These are phyloP conservation scores for Ceratocystis destructans DNA, from an alignment of 2,329 filamentous ascomycete species.

Conservation along the genomic window DNA sequence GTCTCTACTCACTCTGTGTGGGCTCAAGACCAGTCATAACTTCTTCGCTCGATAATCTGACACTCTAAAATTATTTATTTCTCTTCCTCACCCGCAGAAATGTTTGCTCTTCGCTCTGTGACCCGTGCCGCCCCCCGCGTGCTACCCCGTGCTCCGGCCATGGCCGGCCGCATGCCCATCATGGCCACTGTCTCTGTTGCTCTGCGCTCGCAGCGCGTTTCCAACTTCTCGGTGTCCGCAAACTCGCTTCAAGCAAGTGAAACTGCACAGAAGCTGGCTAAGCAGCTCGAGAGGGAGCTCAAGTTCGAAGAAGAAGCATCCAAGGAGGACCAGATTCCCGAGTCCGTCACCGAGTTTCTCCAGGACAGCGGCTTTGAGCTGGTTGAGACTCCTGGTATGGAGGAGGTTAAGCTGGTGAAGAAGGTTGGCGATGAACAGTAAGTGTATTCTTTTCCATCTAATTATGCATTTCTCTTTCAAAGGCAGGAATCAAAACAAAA, in stretches of 20 bases:
- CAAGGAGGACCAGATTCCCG: slow-evolving; percentile 55
- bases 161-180: slow-evolving; percentile 11
- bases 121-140: slow-evolving; percentile 54
- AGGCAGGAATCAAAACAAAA: not conserved
- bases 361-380: slow-evolving; percentile 75
- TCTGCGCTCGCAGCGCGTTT: slow-evolving; percentile 30
- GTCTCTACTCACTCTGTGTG: too few species aligned
- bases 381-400: slow-evolving; percentile 66
- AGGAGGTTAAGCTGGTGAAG: slow-evolving; percentile 75
- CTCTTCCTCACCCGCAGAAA: slow-evolving; percentile 29
- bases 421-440: slow-evolving; percentile 80
- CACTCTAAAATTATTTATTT: not conserved
- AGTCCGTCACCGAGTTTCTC: slow-evolving; percentile 74
- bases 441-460: slow-evolving; percentile 25
- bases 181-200: slow-evolving; percentile 22
- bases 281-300: slow-evolving; percentile 73
- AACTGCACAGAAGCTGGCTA: slow-evolving; percentile 32
- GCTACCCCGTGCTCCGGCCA: slow-evolving; percentile 25
- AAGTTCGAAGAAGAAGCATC: slow-evolving; percentile 72
- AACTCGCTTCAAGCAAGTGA: slow-evolving; percentile 59
- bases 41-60: not conserved
- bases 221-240: slow-evolving; percentile 29
- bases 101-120: slow-evolving; percentile 51
- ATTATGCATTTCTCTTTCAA: not conserved
- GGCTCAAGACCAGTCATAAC: not conserved